Conservation (phyloP, 495 filamentous ascomycete genomes). For the Hypoxylon lienhwacheense region DNA sequence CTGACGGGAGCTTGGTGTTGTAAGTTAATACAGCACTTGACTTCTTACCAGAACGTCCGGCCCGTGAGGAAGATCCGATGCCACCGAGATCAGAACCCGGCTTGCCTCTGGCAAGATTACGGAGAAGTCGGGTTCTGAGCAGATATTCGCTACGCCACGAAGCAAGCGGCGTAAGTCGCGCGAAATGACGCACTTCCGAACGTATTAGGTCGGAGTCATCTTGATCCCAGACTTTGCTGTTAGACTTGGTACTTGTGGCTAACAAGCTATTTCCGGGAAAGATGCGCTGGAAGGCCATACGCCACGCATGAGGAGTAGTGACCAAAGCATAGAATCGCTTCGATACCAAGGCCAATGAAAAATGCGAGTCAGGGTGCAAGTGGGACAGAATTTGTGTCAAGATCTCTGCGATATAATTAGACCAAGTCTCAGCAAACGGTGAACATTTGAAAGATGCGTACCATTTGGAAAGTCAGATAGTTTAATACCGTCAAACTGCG, state of each 20-base stretch:
- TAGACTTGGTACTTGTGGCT: conserved; percentile 38
- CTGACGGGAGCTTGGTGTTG: conserved; percentile 73
- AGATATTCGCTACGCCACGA: conserved; percentile 96
- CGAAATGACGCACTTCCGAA: conserved; percentile 65
- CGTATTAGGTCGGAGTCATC: conserved; percentile 64
- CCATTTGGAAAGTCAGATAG: conserved; percentile 80
- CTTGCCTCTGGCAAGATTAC: conserved; percentile 75
- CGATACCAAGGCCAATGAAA: conserved; percentile 77
- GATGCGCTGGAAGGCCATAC: conserved; percentile 82
- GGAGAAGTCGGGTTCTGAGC: conserved; percentile 77
- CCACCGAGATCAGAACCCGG: conserved; percentile 50
- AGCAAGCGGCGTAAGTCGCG: conserved; percentile 73
- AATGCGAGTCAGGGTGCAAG: conserved; percentile 75
- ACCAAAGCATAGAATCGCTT: conserved; percentile 80
- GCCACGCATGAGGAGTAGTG: conserved; percentile 88
- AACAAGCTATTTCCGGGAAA: conserved; percentile 72
- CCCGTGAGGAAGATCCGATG: conserved; percentile 41
- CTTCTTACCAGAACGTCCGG: conserved; percentile 59
- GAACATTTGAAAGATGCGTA: conserved; percentile 45
- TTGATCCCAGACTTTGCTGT: conserved; percentile 41
- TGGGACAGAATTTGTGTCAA: conserved; percentile 91
- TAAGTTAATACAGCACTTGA: conserved; percentile 67
- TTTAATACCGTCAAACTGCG: conserved; percentile 48
- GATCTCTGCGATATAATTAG: conserved; percentile 63
- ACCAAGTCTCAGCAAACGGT: conserved; percentile 10